Percentiles rank a stretch among this genome's conserved stretches.
Evolutionary conservation across 2,329 filamentous ascomycete species (phyloP).

Genomic region (Huntiella omanensis): DNA sequence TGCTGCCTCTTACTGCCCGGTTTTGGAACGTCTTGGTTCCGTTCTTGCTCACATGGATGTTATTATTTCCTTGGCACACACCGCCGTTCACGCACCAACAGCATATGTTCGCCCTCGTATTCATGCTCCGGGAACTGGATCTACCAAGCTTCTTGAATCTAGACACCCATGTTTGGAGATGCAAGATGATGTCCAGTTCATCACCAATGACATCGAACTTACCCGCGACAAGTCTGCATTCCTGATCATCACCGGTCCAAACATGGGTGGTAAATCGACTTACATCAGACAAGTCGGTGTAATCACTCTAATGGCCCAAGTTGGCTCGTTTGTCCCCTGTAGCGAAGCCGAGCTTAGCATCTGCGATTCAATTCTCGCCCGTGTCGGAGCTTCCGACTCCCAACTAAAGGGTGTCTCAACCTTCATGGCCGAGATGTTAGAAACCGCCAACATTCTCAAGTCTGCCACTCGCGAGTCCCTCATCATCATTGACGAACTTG

Average conservation of each 20-base stretch:
- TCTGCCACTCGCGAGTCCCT: constrained; percentile 86
- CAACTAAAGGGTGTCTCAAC: constrained; percentile 96
- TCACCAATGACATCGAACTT: constrained; percentile 87
- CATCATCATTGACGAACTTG: constrained; percentile 96
- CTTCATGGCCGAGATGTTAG: constrained; percentile 99
- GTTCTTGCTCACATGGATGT: constrained; percentile 89
- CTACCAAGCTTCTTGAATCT: constrained; percentile 79
- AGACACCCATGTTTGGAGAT: constrained; percentile 96
- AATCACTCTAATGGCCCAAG: constrained; percentile 90
- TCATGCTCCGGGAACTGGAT: constrained; percentile 69
- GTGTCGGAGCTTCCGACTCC: constrained; percentile 87
- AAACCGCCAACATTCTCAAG: constrained; percentile 96
- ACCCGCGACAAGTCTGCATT: constrained; percentile 67
- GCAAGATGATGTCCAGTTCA: constrained; percentile 96
- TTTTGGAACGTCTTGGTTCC: constrained; percentile 73
- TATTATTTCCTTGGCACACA: constrained; percentile 82
- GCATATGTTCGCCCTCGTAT: constrained; percentile 84
- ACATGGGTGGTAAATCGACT: constrained; percentile 98
- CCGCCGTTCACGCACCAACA: constrained; percentile 78
- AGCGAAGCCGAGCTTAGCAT: constrained; percentile 79
- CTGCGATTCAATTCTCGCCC: constrained; percentile 90
- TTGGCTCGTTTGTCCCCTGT: constrained; percentile 91
- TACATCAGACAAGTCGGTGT: constrained; percentile 97
- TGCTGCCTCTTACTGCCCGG: constrained; percentile 83
- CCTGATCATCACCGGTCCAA: constrained; percentile 89